Base-by-base conservation (phyloP, 164 flowering plant genomes). In the Warburgia ugandensis region DNA sequence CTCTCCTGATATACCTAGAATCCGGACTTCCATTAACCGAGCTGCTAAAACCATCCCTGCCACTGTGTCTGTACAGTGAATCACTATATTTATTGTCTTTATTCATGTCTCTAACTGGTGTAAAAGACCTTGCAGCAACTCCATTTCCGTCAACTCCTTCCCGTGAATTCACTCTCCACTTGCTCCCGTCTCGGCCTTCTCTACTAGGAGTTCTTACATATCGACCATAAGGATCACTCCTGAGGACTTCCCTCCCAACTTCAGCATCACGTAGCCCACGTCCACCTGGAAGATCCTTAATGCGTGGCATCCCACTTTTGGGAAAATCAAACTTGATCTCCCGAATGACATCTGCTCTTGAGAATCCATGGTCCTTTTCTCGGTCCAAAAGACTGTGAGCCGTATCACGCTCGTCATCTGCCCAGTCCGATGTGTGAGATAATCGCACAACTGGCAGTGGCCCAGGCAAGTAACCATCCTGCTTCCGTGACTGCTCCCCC, bases 391-490 rank as follows among this genome's bases (percentile, higher is more conserved):
- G 30, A 39, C 74, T 72, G 64, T 66, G 71, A 59, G 95, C 67
- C 1, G 95, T 86, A 54, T 92, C 98, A 45, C 98, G 86, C 56
- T 92, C 98, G 67, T 92, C 98, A 65, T 92, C 98, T 26, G 88
- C 94, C 98, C 98, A 92, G 59, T 92, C 96, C 57, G 90, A 85
- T 41, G 89, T 78, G 8, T 87, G 89, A 42, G 73, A 74, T 62
- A 86, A 48, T 38, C 73, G 71, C 38, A 88, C 89, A 31, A 81
- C 56, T 10, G 95, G 90, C 25, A 91, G 46, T 4, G 95, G 92
- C 31, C 74, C 78, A 9, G 82, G 76, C 67, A 83, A 72, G 48
- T 56, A 66, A 5, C 74, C 80, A 20, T 77, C 82, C 42, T 71
- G 74, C 70, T 76, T 85, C 48, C 66, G 50, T 11, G 28, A 22